These are phyloP conservation scores for Botrytis pseudocinerea DNA, from an alignment of 2,329 filamentous ascomycete species.

Conservation along the genomic window DNA sequence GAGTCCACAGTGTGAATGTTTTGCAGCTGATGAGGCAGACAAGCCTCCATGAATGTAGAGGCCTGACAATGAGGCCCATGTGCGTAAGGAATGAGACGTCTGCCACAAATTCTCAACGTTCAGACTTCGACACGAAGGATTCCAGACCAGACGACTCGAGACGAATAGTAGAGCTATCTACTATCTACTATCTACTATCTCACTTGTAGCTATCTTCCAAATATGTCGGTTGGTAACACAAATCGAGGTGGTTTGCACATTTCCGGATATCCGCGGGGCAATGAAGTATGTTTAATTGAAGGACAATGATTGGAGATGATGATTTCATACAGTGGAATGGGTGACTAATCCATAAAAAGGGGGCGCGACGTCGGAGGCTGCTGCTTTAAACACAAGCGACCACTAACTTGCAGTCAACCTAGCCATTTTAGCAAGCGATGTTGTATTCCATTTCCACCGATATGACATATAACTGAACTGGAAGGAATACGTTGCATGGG, in stretches of 20 bases:
- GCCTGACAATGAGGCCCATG: not conserved
- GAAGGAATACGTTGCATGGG: not conserved
- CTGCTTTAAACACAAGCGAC: not conserved
- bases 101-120: not conserved
- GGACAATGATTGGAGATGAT: not conserved
- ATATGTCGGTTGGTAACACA: not conserved
- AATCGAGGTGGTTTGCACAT: not conserved
- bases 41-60: not conserved
- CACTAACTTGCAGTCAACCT: no score
- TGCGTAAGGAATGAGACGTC: not conserved
- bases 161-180: not conserved
- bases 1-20: not conserved
- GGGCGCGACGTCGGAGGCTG: not conserved
- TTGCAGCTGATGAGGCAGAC: not conserved
- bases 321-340: not conserved
- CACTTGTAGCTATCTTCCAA: not conserved
- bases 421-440: not conserved
- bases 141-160: not conserved
- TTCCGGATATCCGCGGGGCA: conserved; percentile 13
- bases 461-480: no score
- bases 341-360: not conserved
- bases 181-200: not conserved
- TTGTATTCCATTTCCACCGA: not conserved
- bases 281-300: not conserved
- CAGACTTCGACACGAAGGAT: not conserved